phyloP scores from a whole-genome alignment of 2,329 filamentous ascomycete species.

The Leptographium procerum region DNA sequence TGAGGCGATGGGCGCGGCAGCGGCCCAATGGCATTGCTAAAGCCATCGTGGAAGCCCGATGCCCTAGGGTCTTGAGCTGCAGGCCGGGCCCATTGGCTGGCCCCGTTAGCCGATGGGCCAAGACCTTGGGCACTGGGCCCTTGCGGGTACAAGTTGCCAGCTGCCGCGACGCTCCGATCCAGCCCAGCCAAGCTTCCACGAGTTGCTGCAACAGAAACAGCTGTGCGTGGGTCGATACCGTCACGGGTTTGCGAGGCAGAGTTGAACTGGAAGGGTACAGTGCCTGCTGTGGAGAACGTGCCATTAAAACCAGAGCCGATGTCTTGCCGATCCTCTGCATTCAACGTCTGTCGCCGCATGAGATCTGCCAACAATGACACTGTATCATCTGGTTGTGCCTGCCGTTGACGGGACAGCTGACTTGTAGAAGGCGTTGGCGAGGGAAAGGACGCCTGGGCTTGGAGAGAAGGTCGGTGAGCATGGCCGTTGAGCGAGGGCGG shows the following conservation, averaged over 20 bases:
- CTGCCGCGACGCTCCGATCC: slow-evolving; percentile 27
- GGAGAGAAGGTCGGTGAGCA: slow-evolving; percentile 32
- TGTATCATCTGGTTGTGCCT: slow-evolving; percentile 5
- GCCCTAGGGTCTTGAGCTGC: slow-evolving; percentile 21
- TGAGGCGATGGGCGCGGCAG: slow-evolving; percentile 2
- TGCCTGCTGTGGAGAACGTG: not conserved
- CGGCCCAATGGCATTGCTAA: not conserved
- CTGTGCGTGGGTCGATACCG: not conserved
- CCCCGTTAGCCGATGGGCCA: slow-evolving; percentile 1
- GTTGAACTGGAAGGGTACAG: slow-evolving; percentile 30
- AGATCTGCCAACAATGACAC: not conserved
- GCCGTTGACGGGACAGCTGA: slow-evolving; percentile 1
- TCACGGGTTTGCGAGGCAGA: slow-evolving; percentile 35
- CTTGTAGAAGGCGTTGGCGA: slow-evolving; percentile 3
- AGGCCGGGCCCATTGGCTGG: slow-evolving; percentile 27
- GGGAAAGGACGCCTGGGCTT: slow-evolving; percentile 13
- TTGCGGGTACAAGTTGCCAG: slow-evolving; percentile 18
- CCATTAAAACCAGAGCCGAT: not conserved
- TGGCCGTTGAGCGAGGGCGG: slow-evolving; percentile 30
- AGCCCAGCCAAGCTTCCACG: slow-evolving; percentile 20
- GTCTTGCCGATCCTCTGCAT: not conserved
- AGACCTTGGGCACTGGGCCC: slow-evolving; percentile 18
- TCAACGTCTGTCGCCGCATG: slow-evolving; percentile 1
- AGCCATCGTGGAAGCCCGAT: not conserved
- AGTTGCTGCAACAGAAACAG: not conserved